A percentile compares a stretch with the other conserved stretches of the same genome.
Evolutionary conservation across 805 yeast genomes (phyloP).

Genomic region (Tetrapisispora nanseiensis): DNA sequence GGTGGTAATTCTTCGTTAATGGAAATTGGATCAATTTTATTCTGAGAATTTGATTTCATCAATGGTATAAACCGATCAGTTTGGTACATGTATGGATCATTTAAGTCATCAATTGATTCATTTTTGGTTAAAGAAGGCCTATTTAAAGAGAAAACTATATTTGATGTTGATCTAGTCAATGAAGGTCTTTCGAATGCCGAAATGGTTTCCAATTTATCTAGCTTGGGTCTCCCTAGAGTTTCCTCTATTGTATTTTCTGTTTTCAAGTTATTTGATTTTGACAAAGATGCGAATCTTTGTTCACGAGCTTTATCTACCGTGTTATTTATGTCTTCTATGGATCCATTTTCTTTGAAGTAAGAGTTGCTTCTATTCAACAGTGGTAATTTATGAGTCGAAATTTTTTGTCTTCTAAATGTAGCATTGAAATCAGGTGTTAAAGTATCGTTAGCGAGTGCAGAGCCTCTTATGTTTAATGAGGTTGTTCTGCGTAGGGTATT

Average conservation of each 20-base stretch:
- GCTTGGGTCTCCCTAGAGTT: neutral
- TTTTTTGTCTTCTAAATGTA: slow-evolving; percentile 18
- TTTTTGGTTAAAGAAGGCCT: neutral
- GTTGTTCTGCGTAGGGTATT: slow-evolving; percentile 17
- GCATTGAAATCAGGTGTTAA: neutral
- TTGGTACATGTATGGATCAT: slow-evolving; percentile 24
- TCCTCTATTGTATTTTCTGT: neutral
- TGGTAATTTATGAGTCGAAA: slow-evolving; percentile 24
- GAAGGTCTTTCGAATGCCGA: neutral
- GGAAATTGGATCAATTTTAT: slow-evolving; percentile 18
- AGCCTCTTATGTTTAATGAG: slow-evolving; percentile 10
- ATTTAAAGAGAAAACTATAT: neutral
- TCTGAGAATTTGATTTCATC: slow-evolving; percentile 37
- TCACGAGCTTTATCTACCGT: neutral
- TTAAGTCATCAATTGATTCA: slow-evolving; percentile 8
- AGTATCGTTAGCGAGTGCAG: neutral
- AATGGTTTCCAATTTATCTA: no score
- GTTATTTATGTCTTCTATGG: neutral
- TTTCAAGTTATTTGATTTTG: neutral
- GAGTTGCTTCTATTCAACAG: slow-evolving; percentile 27
- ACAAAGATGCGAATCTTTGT: neutral
- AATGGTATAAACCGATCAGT: slow-evolving; percentile 57
- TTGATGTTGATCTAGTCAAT: slow-evolving; percentile 1
- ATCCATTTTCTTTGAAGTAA: slow-evolving; percentile 19
- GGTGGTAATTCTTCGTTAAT: slow-evolving; percentile 35